These are phyloP conservation scores for Fusarium sp. DNA, from an alignment of 2,329 filamentous ascomycete species.

Conservation along the genomic window DNA sequence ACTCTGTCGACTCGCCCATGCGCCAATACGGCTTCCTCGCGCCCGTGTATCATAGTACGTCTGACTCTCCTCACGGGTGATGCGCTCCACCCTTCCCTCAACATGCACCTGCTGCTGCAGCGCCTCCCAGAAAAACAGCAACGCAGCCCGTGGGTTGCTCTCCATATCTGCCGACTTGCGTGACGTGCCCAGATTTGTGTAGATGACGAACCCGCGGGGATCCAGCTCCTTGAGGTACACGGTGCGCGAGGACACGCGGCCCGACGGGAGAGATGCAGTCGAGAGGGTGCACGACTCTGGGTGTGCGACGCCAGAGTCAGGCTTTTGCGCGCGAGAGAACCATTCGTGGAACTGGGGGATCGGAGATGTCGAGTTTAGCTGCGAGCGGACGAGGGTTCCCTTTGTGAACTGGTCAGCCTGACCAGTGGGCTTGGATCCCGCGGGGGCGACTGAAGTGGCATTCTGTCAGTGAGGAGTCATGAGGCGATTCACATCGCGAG, in stretches of 20 bases:
- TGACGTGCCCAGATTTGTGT: constrained; percentile 90
- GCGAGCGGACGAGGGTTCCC: constrained; percentile 67
- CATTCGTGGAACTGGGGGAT: constrained; percentile 88
- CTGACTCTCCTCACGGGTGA: constrained; percentile 78
- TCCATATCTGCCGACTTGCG: constrained; percentile 74
- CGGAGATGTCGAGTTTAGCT: constrained; percentile 72
- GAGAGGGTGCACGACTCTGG: constrained; percentile 91
- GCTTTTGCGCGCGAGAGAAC: constrained; percentile 78
- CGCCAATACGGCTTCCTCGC: constrained; percentile 84
- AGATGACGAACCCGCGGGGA: constrained; percentile 83
- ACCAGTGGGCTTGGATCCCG: constrained; percentile 63
- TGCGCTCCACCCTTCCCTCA: constrained; percentile 78
- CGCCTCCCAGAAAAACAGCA: constrained; percentile 92
- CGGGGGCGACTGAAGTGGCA: constrained; percentile 69
- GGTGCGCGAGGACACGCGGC: constrained; percentile 83
- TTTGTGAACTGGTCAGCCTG: constrained; percentile 82
- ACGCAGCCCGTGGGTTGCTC: constrained; percentile 79
- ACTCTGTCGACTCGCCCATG: constrained; percentile 94
- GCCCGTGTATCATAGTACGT: constrained; percentile 75
- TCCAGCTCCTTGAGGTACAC: constrained; percentile 98
- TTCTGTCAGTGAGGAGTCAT: constrained; percentile 10
- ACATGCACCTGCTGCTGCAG: constrained; percentile 91
- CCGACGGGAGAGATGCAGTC: constrained; percentile 84
- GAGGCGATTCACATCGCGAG: neutral
- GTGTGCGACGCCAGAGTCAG: constrained; percentile 68